phyloP scores from a whole-genome alignment of 2,329 filamentous ascomycete genomes.

The Verticillium tricorpus region DNA sequence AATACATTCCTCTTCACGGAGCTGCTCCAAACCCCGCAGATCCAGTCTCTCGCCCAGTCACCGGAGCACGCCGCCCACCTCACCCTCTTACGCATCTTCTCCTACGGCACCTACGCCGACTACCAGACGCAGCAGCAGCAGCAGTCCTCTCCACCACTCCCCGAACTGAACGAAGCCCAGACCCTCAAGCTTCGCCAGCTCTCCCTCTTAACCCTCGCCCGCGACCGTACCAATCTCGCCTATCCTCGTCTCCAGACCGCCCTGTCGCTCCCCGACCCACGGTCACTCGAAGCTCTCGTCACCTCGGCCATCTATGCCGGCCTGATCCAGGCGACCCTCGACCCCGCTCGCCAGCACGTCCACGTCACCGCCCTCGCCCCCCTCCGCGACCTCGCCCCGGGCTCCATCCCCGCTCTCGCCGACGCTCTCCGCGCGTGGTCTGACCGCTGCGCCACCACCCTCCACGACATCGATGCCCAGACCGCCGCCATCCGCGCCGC shows the following conservation, averaged over 20 bases:
- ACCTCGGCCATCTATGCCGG: constrained; percentile 84
- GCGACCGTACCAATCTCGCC: constrained; percentile 61
- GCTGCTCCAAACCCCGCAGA: constrained; percentile 75
- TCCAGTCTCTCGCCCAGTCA: constrained; percentile 64
- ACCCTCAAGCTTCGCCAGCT: constrained; percentile 84
- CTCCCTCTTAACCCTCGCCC: constrained; percentile 76
- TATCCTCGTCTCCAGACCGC: constrained; percentile 65
- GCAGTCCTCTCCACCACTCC: constrained; percentile 43
- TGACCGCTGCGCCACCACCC: constrained; percentile 67
- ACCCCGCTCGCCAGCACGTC: constrained; percentile 70
- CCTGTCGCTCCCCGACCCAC: constrained; percentile 61
- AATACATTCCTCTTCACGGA: constrained; percentile 93
- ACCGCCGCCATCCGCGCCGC: constrained; percentile 60
- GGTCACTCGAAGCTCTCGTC: constrained; percentile 79
- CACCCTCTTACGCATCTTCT: constrained; percentile 79
- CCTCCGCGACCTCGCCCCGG: constrained; percentile 77
- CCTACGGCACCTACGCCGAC: constrained; percentile 81
- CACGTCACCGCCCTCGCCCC: constrained; percentile 77
- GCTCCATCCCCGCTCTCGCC: constrained; percentile 65
- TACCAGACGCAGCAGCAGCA: constrained; percentile 46
- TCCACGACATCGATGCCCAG: constrained; percentile 71
- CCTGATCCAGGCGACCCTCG: constrained; percentile 76
- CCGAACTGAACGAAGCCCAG: constrained; percentile 68
- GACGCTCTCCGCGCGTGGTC: constrained; percentile 70
- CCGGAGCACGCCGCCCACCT: constrained; percentile 61